Evolutionary conservation across 2,329 filamentous ascomycete species (phyloP), one percentile per base, ranked within the genome.

Genomic region (Gaeumannomyces tritici): DNA sequence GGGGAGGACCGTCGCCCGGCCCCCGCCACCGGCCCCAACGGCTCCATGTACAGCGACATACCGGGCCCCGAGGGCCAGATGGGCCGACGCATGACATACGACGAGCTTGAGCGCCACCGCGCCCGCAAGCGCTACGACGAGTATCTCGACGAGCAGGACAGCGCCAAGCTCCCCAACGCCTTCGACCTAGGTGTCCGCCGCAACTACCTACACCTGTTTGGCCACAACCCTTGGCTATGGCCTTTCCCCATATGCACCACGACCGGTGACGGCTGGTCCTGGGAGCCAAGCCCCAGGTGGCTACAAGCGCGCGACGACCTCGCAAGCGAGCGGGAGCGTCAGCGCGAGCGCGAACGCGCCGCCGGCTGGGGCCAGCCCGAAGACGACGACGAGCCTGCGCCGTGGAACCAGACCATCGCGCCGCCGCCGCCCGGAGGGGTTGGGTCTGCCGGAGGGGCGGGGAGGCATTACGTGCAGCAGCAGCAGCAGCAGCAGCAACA

Each of bases 111-210:
- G 70, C 80, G 79, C 11, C 72, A 81, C 62, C 82, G 83, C 64
- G 78, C 81, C 11, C 76, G 79, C 64, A 79, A 78, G 65, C 80
- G 83, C 51, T 84, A 86, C 69, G 81, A 86, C 66, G 83, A 84
- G 62, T 98, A 97, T 72, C 84, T 98, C 21, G 91, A 97, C 71
- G 92, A 98, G 72, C 83, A 91, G 72, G 93, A 97, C 73, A 91
- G 88, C 60, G 86, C 90, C 68, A 91, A 90, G 71, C 83, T 99
- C 29, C 95, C 95, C 1, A 93, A 95, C 71, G 95, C 93, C 2
- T 99, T 99, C 70, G 90, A 99, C 69, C 84, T 96, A 2, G 95
- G 95, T 64, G 89, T 88, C 83, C 86, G 83, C 63, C 83, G 83
- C 55, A 99, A 99, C 72, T 74, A 98, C 6, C 71, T 76, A 1